Conservation (phyloP, 768 basidiomycete genomes). For the Pluteus cervinus region DNA sequence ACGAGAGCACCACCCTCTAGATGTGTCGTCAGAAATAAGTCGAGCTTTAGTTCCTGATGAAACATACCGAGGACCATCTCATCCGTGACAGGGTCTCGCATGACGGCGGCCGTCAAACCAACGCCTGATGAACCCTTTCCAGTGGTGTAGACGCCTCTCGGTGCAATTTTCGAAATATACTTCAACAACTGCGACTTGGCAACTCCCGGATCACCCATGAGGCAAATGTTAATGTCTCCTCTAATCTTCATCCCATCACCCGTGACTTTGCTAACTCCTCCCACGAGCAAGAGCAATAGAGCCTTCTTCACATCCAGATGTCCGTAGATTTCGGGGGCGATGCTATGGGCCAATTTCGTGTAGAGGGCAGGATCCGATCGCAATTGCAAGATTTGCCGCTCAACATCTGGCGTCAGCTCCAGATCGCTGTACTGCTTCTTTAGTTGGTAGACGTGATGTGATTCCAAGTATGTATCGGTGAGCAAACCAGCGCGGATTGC, state of each 20-base stretch:
- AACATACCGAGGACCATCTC: constrained; percentile 95
- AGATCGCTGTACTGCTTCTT: constrained; percentile 97
- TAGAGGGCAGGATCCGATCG: constrained; percentile 77
- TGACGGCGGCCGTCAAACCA: constrained; percentile 97
- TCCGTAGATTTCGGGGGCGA: constrained; percentile 98
- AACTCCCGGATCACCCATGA: constrained; percentile 99
- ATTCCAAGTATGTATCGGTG: constrained; percentile 96
- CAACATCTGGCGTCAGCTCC: constrained; percentile 85
- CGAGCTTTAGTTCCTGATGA: background rate
- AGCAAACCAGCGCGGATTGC: constrained; percentile 94
- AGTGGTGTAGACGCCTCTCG: constrained; percentile 96
- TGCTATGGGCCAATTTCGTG: constrained; percentile 82
- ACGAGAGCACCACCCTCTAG: constrained; percentile 99
- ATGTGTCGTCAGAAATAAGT: constrained; percentile 5
- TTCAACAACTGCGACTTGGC: constrained; percentile 96
- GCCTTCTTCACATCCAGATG: constrained; percentile 98
- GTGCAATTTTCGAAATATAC: constrained; percentile 98
- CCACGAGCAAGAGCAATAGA: constrained; percentile 83
- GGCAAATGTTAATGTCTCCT: constrained; percentile 93
- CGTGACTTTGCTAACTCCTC: constrained; percentile 92
- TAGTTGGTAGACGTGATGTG: constrained; percentile 84
- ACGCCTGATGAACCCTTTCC: constrained; percentile 98
- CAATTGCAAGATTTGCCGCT: constrained; percentile 60
- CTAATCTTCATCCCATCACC: constrained; percentile 99
- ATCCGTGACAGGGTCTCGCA: constrained; percentile 98